These are phyloP conservation scores for Elsinoe necatrix DNA, from an alignment of 2,329 filamentous ascomycete species.

Conservation along the genomic window DNA sequence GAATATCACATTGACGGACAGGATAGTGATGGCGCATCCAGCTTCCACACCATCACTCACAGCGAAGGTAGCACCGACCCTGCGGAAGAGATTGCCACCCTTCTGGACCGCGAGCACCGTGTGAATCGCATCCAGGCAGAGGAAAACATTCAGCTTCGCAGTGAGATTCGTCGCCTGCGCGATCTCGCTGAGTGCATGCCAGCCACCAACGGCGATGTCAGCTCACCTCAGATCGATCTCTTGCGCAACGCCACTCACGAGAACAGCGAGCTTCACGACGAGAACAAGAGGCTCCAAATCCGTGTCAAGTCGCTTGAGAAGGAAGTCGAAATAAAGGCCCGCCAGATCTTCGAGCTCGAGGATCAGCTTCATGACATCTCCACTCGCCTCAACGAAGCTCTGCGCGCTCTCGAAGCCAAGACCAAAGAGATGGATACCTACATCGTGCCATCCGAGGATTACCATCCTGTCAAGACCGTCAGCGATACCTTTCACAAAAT, in stretches of 20 bases:
- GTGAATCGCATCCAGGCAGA: slow-evolving; percentile 14
- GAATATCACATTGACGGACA: slow-evolving; percentile 2
- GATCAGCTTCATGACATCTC: slow-evolving; percentile 6
- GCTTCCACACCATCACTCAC: slow-evolving; percentile 5
- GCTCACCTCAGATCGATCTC: not conserved
- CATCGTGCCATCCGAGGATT: not conserved
- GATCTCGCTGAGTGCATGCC: not conserved
- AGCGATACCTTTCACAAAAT: not conserved
- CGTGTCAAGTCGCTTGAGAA: not conserved
- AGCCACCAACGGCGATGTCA: not conserved
- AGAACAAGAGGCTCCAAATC: not conserved
- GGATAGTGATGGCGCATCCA: not conserved
- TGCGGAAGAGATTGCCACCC: not conserved
- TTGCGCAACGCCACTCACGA: not conserved
- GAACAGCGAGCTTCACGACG: not conserved
- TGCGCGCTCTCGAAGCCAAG: not conserved
- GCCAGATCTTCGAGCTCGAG: slow-evolving; percentile 15
- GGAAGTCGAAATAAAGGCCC: not conserved
- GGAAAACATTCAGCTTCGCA: not conserved
- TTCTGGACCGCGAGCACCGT: slow-evolving; percentile 13
- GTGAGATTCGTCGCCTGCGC: slow-evolving; percentile 3
- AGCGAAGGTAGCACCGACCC: slow-evolving; percentile 7
- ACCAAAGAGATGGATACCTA: not conserved
- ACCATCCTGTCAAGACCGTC: not conserved
- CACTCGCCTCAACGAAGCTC: not conserved